Evolutionary conservation across 176 grass and related monocot genomes (phyloP), one percentile per base, ranked within the genome.

Genomic region (Cenchrus purpureus): DNA sequence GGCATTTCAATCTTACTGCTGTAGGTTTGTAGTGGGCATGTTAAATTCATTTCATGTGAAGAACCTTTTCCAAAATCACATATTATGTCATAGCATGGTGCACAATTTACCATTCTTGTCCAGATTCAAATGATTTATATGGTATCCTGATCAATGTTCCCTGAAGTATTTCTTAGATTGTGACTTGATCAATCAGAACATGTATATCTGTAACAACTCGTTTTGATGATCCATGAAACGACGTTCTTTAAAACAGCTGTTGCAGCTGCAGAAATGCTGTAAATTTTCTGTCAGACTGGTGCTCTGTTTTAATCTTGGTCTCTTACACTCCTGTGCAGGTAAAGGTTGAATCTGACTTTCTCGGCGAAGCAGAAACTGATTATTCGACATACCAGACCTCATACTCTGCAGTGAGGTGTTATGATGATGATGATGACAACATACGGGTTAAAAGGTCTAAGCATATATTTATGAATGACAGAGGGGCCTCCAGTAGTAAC

Each of bases 391-490:
- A 87, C 28, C 68, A 79, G 60, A 73, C 78, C 13, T 89, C 87
- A 49, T 71, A 65, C 34, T 87, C 68, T 50, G 56, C 65, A 58
- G 29, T 16, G 10, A 53, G 20, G 43, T 85, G 71, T 65, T 69
- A 85, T 40, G 86, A 92, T 68, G 73, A 75, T 6, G 73, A 56
- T 12, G 69, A 67, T 8, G 25, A 76, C 34, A 74, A 25, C 1
- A 75, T 28, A 34, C 67, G 60, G 13, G 67, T 77, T 66, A 94
- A 94, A 85, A 94, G 78, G 80, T 45, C 80, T 20, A 94, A 86
- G 52, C 84, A 80, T 19, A 45, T 87, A 29, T 71, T 92, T 49
- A 64, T 43, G 69, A 71, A 92, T 79, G 80, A 92, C 8, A 73
- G 44, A 8, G 72, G 52, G 45, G 71, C 77, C 20, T 87, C 84